phyloP scores from a whole-genome alignment of 805 yeast genomes.

The Groenewaldozyma salmanticensis region DNA sequence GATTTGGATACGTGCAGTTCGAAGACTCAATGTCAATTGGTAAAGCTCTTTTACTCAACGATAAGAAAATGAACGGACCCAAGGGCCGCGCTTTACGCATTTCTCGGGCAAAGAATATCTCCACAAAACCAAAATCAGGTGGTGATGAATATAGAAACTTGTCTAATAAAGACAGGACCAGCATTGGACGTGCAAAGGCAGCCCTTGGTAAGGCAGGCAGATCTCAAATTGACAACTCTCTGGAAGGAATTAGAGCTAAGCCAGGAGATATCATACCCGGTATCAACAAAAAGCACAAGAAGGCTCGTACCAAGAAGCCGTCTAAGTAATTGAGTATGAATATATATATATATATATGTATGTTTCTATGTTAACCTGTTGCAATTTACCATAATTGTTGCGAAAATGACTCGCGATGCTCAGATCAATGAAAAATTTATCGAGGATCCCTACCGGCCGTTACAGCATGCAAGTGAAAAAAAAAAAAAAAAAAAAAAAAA shows the following conservation, averaged over 20 bases:
- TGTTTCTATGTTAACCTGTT: background rate
- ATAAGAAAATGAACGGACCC: slow-evolving; percentile 40
- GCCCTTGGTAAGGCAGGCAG: slow-evolving; percentile 74
- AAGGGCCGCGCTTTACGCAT: slow-evolving; percentile 62
- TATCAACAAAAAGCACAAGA: slow-evolving; percentile 35
- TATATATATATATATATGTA: slow-evolving; percentile 29
- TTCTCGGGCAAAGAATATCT: slow-evolving; percentile 47
- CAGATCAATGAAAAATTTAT: too few species aligned
- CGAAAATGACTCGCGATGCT: too few species aligned
- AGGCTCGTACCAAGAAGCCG: slow-evolving; percentile 12
- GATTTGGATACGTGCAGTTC: slow-evolving; percentile 94
- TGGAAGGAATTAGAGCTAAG: slow-evolving; percentile 73
- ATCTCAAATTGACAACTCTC: slow-evolving; percentile 42
- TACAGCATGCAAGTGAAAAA: too few species aligned
- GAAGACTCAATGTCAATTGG: slow-evolving; percentile 54
- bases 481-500: too few species aligned
- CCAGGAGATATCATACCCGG: slow-evolving; percentile 57
- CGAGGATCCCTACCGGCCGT: too few species aligned
- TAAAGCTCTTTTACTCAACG: slow-evolving; percentile 72
- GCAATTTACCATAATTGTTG: background rate
- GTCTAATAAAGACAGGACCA: slow-evolving; percentile 61
- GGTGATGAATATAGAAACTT: slow-evolving; percentile 29
- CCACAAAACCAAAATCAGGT: slow-evolving; percentile 8
- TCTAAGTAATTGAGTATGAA: slow-evolving; percentile 28
- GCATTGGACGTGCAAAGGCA: slow-evolving; percentile 68